Conservation (phyloP, 352 stramenopile genomes). For the Phytophthora sp. region DNA sequence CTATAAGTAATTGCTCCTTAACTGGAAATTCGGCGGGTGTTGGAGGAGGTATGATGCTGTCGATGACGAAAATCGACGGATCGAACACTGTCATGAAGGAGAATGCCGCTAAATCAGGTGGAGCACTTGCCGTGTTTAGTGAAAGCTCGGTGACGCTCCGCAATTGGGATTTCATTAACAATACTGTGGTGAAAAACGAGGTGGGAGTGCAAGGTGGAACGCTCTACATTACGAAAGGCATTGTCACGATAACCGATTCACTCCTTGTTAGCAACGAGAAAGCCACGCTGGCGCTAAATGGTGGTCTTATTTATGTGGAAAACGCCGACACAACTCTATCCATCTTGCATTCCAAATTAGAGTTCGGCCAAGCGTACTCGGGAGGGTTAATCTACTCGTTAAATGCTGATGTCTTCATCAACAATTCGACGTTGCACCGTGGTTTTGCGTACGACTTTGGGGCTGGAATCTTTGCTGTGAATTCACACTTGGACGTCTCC, state of each 20-base stretch:
- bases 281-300: slow-evolving; percentile 34
- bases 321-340: slow-evolving; percentile 35
- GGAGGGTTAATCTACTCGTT: slow-evolving; percentile 57
- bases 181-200: slow-evolving; percentile 35
- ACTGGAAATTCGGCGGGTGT: slow-evolving; percentile 31
- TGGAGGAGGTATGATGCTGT: slow-evolving; percentile 41
- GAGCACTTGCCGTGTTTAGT: slow-evolving; percentile 36
- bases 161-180: slow-evolving; percentile 47
- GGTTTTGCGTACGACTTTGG: slow-evolving; percentile 59
- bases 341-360: slow-evolving; percentile 47
- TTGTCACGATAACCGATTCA: slow-evolving; percentile 35
- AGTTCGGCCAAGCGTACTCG: slow-evolving; percentile 42
- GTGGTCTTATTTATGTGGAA: slow-evolving; percentile 55
- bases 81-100: slow-evolving; percentile 25
- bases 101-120: slow-evolving; percentile 36
- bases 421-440: slow-evolving; percentile 43
- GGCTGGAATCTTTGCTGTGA: slow-evolving; percentile 49
- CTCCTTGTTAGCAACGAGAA: slow-evolving; percentile 38
- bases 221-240: slow-evolving; percentile 33
- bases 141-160: slow-evolving; percentile 17
- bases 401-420: slow-evolving; percentile 32
- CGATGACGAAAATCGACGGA: slow-evolving; percentile 32
- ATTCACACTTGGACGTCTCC: slow-evolving; percentile 24
- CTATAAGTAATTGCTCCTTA: slow-evolving; percentile 31
- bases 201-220: slow-evolving; percentile 29